These are phyloP conservation scores for Nicotiana tomentosiformis DNA, from an alignment of 257 asterid species.

Conservation along the genomic window DNA sequence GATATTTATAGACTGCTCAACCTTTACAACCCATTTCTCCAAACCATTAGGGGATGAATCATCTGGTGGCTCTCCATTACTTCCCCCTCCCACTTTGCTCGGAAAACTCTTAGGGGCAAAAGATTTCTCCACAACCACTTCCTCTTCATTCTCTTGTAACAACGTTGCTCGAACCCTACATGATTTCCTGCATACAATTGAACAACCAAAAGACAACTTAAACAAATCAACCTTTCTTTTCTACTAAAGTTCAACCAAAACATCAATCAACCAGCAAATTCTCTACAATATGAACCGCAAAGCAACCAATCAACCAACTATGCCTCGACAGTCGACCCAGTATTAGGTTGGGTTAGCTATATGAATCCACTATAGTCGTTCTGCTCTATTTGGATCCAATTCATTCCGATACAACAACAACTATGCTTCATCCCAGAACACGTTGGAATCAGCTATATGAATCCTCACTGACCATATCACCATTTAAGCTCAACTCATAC, in stretches of 20 bases:
- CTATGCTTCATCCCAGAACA: neutral
- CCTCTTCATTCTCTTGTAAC: slow-evolving; percentile 72
- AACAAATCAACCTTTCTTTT: neutral
- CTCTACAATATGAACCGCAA: neutral
- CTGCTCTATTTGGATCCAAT: neutral
- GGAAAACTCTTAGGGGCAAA: slow-evolving; percentile 56
- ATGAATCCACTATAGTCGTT: neutral
- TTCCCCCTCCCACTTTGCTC: slow-evolving; percentile 38
- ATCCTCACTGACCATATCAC: neutral
- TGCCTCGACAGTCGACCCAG: neutral
- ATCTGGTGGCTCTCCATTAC: slow-evolving; percentile 29
- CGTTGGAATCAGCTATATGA: neutral
- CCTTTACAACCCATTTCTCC: slow-evolving; percentile 60
- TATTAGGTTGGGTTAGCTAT: neutral
- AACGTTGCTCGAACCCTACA: slow-evolving; percentile 53
- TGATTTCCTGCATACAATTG: slow-evolving; percentile 27
- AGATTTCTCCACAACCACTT: slow-evolving; percentile 63
- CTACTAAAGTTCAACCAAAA: neutral
- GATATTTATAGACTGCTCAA: slow-evolving; percentile 87
- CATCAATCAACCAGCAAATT: neutral
- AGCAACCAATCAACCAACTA: neutral
- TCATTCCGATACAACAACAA: neutral
- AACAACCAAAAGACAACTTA: slow-evolving; percentile 1
- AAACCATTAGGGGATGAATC: slow-evolving; percentile 43
- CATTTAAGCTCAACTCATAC: too few relatives aligned